These are phyloP conservation scores for Exophiala bonariae DNA, from an alignment of 2,329 filamentous ascomycete species.

Conservation along the genomic window DNA sequence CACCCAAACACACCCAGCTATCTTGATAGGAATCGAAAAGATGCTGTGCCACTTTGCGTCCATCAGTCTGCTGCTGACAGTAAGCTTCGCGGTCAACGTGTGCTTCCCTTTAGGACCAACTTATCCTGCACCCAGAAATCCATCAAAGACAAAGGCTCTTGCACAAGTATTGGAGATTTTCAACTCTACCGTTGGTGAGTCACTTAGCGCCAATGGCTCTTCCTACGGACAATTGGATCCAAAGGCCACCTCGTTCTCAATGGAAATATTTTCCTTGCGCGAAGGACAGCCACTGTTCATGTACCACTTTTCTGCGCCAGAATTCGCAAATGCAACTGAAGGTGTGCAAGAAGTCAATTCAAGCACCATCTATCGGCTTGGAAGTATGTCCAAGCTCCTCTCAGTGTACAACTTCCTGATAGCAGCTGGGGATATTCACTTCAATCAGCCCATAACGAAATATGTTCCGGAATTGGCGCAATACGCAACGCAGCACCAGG, in stretches of 20 bases:
- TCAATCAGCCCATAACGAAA: conserved; percentile 41
- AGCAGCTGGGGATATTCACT: conserved; percentile 34
- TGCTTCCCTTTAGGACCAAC: neutral
- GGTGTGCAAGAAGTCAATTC: conserved; percentile 5
- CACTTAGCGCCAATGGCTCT: neutral
- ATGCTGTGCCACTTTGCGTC: too few species aligned
- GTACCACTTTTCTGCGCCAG: conserved; percentile 25
- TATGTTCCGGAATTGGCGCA: conserved; percentile 40
- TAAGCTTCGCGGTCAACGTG: too few species aligned
- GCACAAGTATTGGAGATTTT: neutral
- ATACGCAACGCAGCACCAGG: conserved; percentile 5
- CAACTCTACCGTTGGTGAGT: neutral
- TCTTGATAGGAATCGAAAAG: too few species aligned
- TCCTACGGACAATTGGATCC: neutral
- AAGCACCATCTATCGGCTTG: conserved; percentile 30
- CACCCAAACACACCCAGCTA: too few species aligned
- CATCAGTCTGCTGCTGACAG: too few species aligned
- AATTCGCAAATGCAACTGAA: conserved; percentile 18
- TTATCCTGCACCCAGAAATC: neutral
- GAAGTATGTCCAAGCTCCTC: conserved; percentile 42
- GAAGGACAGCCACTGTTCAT: conserved; percentile 25
- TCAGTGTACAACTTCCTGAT: conserved; percentile 38
- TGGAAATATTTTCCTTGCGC: conserved; percentile 40
- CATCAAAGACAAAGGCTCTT: neutral
- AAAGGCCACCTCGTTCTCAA: conserved; percentile 34